Base-by-base conservation (phyloP, 2,329 filamentous ascomycete species). In the Monilinia vaccinii-corymbosi region DNA sequence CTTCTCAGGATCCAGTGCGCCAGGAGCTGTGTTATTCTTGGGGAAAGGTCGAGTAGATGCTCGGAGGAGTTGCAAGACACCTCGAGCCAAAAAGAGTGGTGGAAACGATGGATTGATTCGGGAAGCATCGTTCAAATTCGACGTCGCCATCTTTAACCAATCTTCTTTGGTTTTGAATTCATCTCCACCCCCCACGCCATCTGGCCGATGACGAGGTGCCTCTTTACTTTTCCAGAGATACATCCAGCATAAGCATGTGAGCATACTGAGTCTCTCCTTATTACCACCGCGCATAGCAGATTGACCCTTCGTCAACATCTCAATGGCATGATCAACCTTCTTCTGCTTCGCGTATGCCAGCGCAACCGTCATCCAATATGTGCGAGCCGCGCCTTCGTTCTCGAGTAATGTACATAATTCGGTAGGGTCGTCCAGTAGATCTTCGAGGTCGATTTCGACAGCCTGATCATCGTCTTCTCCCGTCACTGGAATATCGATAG, bases 291-390 rank as follows among this genome's bases (percentile, higher is more conserved):
- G 78, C 67, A 86, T 79, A 18, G 83, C 84, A 38, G 77, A 75
- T 60, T 86, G 74, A 42, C 84, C 85, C 71, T 85, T 84, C 53
- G 86, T 84, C 66, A 87, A 77, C 77, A 87, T 86, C 73, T 87
- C 84, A 68, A 87, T 87, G 61, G 84, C 84, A 76, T 94, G 89
- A 71, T 97, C 92, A 63, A 94, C 84, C 76, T 96, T 96, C 71
- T 87, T 86, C 76, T 96, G 91, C 77, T 97, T 99, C 45, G 94
- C 93, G 71, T 99, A 99, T 51, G 93, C 93, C 61, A 97, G 81
- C 46, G 95, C 89, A 66, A 97, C 94, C n/a, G 91, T 93, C 80
- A 99, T 93, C 95, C 95, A 99, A 68, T 95, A 95, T 56, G 87
- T 90, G 69, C 93, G 91, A 42, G 90, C 88, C 18, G 91, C 92